Evolutionary conservation across 768 basidiomycete species (phyloP).

Genomic region (Hydnomerulius pinastri): DNA sequence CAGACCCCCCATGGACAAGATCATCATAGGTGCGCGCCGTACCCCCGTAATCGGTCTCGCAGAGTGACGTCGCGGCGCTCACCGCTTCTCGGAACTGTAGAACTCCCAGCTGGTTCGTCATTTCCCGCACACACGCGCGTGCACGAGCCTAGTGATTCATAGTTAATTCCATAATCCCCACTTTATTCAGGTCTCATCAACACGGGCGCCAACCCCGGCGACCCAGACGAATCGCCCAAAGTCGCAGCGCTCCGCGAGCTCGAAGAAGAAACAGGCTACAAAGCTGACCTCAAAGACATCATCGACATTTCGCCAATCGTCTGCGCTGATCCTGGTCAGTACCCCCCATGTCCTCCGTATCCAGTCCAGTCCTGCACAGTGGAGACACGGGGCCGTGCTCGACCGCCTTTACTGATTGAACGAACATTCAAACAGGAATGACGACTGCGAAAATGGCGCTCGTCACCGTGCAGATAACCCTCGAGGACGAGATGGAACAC

Average conservation of each 20-base stretch:
- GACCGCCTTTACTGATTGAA: neutral
- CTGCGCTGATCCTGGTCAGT: slow-evolving; percentile 68
- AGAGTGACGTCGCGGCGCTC: neutral
- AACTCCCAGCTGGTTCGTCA: slow-evolving; percentile 60
- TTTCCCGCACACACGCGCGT: slow-evolving; percentile 27
- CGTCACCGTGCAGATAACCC: slow-evolving; percentile 65
- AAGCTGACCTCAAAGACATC: slow-evolving; percentile 52
- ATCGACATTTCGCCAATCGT: slow-evolving; percentile 66
- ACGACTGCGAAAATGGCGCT: slow-evolving; percentile 93
- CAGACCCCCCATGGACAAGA: slow-evolving; percentile 80
- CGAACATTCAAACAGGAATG: slow-evolving; percentile 61
- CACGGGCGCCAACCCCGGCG: slow-evolving; percentile 41
- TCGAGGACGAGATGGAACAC: slow-evolving; percentile 65
- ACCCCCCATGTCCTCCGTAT: no score
- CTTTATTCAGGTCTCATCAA: slow-evolving; percentile 71
- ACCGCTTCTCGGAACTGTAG: slow-evolving; percentile 25
- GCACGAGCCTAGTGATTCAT: neutral
- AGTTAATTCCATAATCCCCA: neutral
- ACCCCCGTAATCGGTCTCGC: no score
- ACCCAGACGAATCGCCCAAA: slow-evolving; percentile 64
- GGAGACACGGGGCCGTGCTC: no score
- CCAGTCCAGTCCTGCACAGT: no score
- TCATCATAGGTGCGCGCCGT: slow-evolving; percentile 62
- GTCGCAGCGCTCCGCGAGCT: slow-evolving; percentile 85
- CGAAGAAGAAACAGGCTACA: slow-evolving; percentile 91